A percentile compares a stretch with the other conserved stretches of the same genome.
Conservation (phyloP, 495 filamentous ascomycete species). For the Neurospora tetrasperma region DNA sequence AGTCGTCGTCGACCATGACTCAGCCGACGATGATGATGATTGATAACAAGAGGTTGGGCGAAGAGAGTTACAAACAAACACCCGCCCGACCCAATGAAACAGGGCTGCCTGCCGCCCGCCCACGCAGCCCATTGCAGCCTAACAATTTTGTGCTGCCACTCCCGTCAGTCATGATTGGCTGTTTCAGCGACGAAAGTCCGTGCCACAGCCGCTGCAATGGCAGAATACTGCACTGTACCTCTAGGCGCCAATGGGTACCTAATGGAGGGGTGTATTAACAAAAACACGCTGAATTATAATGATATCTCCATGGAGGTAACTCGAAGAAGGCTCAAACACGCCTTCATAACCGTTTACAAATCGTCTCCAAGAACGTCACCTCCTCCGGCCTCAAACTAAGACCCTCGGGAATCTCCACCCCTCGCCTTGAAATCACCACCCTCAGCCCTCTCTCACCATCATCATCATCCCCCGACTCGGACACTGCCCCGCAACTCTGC, state of each 20-base stretch:
- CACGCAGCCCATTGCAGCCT: background rate
- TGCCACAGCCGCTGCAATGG: background rate
- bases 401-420: conserved; percentile 11
- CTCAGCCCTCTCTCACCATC: background rate
- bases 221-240: background rate
- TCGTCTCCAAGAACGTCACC: conserved; percentile 11
- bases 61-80: background rate
- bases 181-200: background rate
- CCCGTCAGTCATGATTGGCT: background rate
- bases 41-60: background rate
- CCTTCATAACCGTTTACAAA: conserved; percentile 8
- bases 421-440: conserved; percentile 9
- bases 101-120: background rate
- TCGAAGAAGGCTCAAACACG: background rate
- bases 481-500: background rate
- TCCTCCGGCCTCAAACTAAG: conserved; percentile 11
- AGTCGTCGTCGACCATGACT: background rate
- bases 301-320: background rate
- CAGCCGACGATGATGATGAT: background rate
- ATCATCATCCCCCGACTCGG: background rate
- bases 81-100: background rate
- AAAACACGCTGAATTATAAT: background rate
- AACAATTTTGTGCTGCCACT: background rate
- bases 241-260: background rate
- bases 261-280: background rate